Percentiles rank a stretch among this genome's conserved stretches.
Evolutionary conservation across 305 asterid species (phyloP).

Genomic region (Ajuga reptans): DNA sequence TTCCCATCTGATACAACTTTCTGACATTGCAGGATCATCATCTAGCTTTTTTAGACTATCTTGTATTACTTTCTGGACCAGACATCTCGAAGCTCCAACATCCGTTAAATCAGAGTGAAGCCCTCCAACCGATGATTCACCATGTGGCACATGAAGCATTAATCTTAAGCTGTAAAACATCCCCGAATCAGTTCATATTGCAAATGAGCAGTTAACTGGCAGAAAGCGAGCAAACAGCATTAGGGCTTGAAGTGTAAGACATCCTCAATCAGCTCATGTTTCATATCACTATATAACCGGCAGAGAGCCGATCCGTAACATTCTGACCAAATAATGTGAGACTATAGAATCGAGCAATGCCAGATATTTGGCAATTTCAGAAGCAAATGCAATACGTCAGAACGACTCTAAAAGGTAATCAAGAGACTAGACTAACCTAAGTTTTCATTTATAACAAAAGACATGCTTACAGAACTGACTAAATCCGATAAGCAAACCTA

Average conservation of each 20-base stretch:
- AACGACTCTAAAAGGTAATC: not conserved
- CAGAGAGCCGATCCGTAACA: not conserved
- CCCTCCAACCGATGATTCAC: constrained; percentile 43
- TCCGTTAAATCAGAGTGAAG: constrained; percentile 36
- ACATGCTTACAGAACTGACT: constrained; percentile 9
- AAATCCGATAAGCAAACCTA: constrained; percentile 17
- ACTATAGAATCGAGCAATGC: constrained; percentile 5
- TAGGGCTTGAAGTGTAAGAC: not conserved
- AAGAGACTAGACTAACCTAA: not conserved
- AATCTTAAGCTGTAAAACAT: constrained; percentile 67
- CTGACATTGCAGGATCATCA: constrained; percentile 31
- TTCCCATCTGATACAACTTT: constrained; percentile 83
- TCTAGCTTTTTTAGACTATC: constrained; percentile 55
- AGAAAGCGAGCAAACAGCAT: constrained; percentile 9
- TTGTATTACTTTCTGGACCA: constrained; percentile 53
- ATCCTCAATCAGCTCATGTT: not conserved
- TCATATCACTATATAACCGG: not conserved
- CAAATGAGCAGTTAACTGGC: constrained; percentile 13
- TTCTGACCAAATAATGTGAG: not conserved
- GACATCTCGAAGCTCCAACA: constrained; percentile 40
- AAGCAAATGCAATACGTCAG: not conserved
- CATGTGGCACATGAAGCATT: constrained; percentile 49
- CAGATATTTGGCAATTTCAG: constrained; percentile 16
- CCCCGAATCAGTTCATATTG: constrained; percentile 22
- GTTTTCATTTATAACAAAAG: constrained; percentile 5